Evolutionary conservation across 176 grass and related monocot species (phyloP).

Genomic region (Avena insularis): DNA sequence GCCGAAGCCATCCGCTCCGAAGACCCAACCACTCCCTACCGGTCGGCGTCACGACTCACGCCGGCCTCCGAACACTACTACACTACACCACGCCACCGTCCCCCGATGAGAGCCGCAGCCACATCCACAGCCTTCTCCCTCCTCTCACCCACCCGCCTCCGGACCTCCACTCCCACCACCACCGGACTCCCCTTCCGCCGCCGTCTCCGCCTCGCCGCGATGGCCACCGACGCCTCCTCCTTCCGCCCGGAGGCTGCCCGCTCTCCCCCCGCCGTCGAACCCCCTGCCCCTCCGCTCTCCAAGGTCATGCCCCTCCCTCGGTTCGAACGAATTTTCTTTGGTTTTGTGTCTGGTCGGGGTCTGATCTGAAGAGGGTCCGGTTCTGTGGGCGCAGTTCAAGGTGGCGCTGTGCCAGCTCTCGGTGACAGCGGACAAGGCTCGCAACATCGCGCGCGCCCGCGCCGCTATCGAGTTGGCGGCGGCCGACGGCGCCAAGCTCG

Average conservation of each 20-base stretch:
- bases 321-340: background rate
- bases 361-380: conserved; percentile 13
- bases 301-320: conserved; percentile 43
- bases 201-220: conserved; percentile 41
- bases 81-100: background rate
- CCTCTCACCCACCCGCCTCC: conserved; percentile 38
- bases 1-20: background rate
- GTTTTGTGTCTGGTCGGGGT: background rate
- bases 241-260: conserved; percentile 64
- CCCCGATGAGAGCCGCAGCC: conserved; percentile 38
- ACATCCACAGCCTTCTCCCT: conserved; percentile 46
- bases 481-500: conserved; percentile 81
- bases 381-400: conserved; percentile 70
- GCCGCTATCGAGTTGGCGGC: conserved; percentile 73
- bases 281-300: conserved; percentile 60
- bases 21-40: background rate
- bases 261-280: conserved; percentile 56
- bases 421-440: conserved; percentile 79
- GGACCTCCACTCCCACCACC: background rate
- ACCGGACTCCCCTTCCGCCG: conserved; percentile 8
- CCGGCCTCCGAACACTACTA: background rate
- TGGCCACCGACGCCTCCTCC: conserved; percentile 50
- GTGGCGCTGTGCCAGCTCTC: conserved; percentile 93
- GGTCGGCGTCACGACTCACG: conserved; percentile 48
- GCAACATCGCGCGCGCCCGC: conserved; percentile 84